Evolutionary conservation across 2,329 filamentous ascomycete species (phyloP).

Genomic region (Neofusicoccum kwambonambiense): DNA sequence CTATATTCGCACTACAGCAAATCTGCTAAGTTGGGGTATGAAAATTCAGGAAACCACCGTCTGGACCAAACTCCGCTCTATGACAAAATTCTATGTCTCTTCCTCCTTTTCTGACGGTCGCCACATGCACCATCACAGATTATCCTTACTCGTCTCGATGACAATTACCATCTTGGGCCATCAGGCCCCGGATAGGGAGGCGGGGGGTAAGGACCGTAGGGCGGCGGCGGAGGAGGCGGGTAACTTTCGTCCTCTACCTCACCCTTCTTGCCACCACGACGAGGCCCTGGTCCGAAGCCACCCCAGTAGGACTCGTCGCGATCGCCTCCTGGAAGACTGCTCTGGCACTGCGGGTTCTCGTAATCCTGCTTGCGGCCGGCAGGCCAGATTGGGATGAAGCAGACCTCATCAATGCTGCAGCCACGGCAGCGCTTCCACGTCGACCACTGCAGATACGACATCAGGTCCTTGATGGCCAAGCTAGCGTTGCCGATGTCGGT

Average conservation of each 20-base stretch:
- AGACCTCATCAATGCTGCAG: slow-evolving; percentile 56
- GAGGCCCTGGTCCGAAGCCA: neutral
- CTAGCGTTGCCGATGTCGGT: slow-evolving; percentile 27
- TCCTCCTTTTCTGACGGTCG: neutral
- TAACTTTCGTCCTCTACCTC: slow-evolving; percentile 1
- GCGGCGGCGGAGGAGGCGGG: slow-evolving; percentile 6
- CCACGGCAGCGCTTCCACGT: slow-evolving; percentile 58
- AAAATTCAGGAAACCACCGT: neutral
- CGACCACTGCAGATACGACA: slow-evolving; percentile 57
- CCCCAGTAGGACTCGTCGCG: slow-evolving; percentile 14
- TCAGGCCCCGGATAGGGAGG: neutral
- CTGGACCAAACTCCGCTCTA: neutral
- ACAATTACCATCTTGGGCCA: neutral
- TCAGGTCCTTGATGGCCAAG: slow-evolving; percentile 41
- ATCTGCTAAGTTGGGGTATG: neutral
- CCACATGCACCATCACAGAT: neutral
- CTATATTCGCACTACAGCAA: neutral
- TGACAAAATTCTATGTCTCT: neutral
- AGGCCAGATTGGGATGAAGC: slow-evolving; percentile 65
- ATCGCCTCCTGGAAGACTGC: neutral
- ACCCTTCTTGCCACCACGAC: neutral
- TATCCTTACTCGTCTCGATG: neutral
- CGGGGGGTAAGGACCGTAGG: neutral
- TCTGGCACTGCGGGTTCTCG: slow-evolving; percentile 45
- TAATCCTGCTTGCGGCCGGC: slow-evolving; percentile 57